Conservation (phyloP, 768 basidiomycete genomes). For the Russula sp. region DNA sequence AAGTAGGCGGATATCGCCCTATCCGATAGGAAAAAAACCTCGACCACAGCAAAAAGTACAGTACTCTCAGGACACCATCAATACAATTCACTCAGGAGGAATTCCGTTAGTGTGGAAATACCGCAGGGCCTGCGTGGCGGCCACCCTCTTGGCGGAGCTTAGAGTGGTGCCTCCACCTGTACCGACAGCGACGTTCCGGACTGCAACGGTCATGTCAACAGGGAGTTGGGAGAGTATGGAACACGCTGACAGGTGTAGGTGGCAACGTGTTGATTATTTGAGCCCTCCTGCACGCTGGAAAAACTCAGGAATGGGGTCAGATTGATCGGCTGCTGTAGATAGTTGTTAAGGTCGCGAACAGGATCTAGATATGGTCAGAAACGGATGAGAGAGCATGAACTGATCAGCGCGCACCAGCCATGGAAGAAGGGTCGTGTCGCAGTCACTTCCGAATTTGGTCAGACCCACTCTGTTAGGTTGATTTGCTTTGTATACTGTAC, state of each 20-base stretch:
- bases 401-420: too few species aligned
- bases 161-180: not conserved
- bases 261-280: not conserved
- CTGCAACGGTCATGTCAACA: not conserved
- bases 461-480: not conserved
- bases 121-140: constrained; percentile 3
- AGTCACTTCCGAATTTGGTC: constrained; percentile 9
- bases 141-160: not conserved
- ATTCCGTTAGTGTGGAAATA: not conserved
- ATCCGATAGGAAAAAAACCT: too few species aligned
- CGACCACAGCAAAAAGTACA: too few species aligned
- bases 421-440: too few species aligned
- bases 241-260: too few species aligned
- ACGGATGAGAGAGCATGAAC: not conserved
- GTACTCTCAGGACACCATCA: not conserved
- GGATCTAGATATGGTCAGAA: constrained; percentile 3
- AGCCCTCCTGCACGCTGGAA: not conserved
- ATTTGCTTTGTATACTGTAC: too few species aligned
- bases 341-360: not conserved
- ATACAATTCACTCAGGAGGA: not conserved
- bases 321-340: not conserved
- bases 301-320: not conserved
- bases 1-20: not conserved
- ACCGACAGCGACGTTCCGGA: not conserved
- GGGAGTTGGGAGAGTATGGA: too few species aligned